Conservation (phyloP, 2,329 filamentous ascomycete genomes). For the Fusarium sterilihyphosum region DNA sequence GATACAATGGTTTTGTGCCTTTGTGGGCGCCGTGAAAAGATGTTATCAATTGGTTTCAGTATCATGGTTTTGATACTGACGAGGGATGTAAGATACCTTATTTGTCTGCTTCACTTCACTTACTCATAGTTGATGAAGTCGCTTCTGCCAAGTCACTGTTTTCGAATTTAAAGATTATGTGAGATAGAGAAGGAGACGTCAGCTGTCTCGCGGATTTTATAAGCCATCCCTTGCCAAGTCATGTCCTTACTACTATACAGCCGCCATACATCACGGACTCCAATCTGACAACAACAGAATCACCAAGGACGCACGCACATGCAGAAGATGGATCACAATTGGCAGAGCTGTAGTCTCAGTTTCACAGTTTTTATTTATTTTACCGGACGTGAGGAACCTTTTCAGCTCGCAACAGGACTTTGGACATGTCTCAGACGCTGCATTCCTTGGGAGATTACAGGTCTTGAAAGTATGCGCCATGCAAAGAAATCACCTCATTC, state of each 20-base stretch:
- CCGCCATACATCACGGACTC: neutral
- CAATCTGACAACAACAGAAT: neutral
- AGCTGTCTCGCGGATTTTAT: conserved; percentile 1
- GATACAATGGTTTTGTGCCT: neutral
- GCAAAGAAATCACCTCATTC: conserved; percentile 13
- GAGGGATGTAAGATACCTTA: neutral
- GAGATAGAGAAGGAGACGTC: neutral
- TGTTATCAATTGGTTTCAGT: neutral
- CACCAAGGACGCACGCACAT: neutral
- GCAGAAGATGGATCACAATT: neutral
- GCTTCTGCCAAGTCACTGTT: neutral
- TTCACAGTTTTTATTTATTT: neutral
- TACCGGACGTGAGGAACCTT: neutral
- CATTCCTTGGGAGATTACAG: conserved; percentile 33
- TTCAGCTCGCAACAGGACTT: neutral
- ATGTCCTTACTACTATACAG: neutral
- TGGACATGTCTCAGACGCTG: conserved; percentile 13
- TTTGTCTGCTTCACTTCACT: neutral
- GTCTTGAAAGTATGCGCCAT: neutral
- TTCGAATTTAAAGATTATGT: neutral
- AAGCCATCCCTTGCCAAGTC: conserved; percentile 16
- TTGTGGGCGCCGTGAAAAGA: neutral
- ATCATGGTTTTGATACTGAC: neutral
- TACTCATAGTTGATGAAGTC: neutral
- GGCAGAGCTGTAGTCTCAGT: neutral